These are phyloP conservation scores for Lodderomyces oxycetoniae DNA, from an alignment of 1,139 yeast species.

Conservation along the genomic window DNA sequence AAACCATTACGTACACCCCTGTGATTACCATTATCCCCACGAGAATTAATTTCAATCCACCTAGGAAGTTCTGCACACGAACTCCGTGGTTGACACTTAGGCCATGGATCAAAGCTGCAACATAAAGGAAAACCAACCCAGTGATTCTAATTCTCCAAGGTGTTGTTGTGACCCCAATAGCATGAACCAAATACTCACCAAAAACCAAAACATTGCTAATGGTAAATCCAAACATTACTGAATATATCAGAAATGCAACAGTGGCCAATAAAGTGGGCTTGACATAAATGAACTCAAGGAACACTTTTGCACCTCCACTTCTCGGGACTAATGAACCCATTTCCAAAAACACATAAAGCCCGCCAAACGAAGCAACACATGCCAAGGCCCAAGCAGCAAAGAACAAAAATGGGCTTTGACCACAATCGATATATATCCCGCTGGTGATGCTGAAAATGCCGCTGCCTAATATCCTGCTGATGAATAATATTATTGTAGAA, in stretches of 20 bases:
- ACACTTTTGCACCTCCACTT: conserved; percentile 72
- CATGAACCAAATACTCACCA: conserved; percentile 59
- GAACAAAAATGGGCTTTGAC: conserved; percentile 59
- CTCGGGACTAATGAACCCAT: conserved; percentile 66
- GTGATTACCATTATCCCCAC: conserved; percentile 46
- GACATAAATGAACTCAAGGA: conserved; percentile 59
- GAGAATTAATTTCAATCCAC: conserved; percentile 47
- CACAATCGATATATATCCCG: conserved; percentile 61
- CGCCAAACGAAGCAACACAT: conserved; percentile 58
- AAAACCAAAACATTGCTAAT: conserved; percentile 64
- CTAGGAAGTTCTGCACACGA: conserved; percentile 52
- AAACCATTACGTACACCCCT: conserved; percentile 44
- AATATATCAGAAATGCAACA: conserved; percentile 53
- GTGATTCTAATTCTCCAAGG: conserved; percentile 38
- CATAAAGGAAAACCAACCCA: conserved; percentile 42
- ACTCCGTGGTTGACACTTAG: conserved; percentile 51
- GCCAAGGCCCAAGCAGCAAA: conserved; percentile 60
- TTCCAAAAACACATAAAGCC: conserved; percentile 61
- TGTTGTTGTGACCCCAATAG: conserved; percentile 39
- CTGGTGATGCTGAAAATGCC: conserved; percentile 74
- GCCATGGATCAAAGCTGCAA: conserved; percentile 49
- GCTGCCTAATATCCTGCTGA: conserved; percentile 70
- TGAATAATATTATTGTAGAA: conserved; percentile 58
- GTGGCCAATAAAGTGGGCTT: conserved; percentile 57
- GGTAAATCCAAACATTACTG: conserved; percentile 60